phyloP scores from a whole-genome alignment of 371 early-diverging fungal species.

The Chytridium lagenaria region DNA sequence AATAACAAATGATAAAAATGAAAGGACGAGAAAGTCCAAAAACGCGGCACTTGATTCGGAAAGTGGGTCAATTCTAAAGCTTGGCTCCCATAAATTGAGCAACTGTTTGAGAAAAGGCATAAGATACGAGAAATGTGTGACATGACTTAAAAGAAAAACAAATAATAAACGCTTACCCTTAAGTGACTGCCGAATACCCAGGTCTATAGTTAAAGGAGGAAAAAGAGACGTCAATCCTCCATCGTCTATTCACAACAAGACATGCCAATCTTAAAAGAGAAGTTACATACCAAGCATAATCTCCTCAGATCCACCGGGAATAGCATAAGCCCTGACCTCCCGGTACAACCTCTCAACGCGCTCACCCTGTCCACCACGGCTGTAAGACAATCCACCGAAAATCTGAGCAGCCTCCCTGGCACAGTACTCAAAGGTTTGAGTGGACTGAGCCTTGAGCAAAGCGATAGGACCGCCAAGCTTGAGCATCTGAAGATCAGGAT shows the following conservation, averaged over 20 bases:
- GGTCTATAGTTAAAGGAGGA: no score
- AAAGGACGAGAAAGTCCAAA: neutral
- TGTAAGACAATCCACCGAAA: constrained; percentile 87
- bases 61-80: constrained; percentile 22
- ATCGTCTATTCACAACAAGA: no score
- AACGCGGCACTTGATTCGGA: neutral
- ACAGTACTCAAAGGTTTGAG: constrained; percentile 86
- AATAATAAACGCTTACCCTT: constrained; percentile 45
- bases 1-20: neutral
- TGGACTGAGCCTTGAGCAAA: constrained; percentile 82
- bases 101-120: constrained; percentile 34
- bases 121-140: neutral
- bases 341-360: constrained; percentile 86
- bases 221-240: no score
- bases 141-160: neutral
- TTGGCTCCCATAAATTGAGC: constrained; percentile 70
- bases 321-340: constrained; percentile 70
- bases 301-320: constrained; percentile 83
- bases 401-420: constrained; percentile 91
- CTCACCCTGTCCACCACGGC: constrained; percentile 87
- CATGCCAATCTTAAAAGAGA: no score
- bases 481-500: constrained; percentile 68
- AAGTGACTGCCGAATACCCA: constrained; percentile 79
- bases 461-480: constrained; percentile 89
- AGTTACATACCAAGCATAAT: constrained; percentile 48